Evolutionary conservation across 1,284 basidiomycete genomes (phyloP).

Genomic region (Ganoderma meredithae): DNA sequence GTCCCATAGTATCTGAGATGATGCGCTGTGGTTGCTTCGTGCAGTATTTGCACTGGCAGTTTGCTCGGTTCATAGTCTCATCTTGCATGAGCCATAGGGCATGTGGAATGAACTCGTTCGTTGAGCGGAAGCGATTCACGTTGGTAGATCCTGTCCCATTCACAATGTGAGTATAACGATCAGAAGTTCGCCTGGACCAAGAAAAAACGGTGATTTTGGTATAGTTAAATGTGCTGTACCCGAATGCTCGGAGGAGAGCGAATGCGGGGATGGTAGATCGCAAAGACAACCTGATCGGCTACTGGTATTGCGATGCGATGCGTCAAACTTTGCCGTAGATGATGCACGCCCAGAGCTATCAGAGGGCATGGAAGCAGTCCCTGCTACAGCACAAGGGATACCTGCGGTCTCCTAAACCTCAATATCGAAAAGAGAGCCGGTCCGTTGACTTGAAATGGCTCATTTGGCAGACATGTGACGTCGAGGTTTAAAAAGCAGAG

Average conservation of each 20-base stretch:
- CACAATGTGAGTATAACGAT: background rate
- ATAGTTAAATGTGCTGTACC: no score
- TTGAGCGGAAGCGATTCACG: constrained; percentile 70
- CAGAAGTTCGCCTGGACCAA: background rate
- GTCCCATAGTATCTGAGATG: constrained; percentile 67
- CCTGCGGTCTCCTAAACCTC: background rate
- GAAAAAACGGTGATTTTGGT: no score
- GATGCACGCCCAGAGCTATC: background rate
- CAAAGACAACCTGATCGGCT: background rate
- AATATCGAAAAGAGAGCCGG: background rate
- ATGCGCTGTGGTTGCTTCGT: constrained; percentile 69
- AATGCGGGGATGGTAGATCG: background rate
- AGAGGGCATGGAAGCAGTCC: no score
- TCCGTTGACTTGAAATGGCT: background rate
- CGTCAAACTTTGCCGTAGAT: background rate
- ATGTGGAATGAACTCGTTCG: constrained; percentile 83
- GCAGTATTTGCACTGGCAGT: constrained; percentile 85
- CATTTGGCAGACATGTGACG: no score
- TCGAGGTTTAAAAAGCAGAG: no score
- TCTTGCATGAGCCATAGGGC: constrained; percentile 79
- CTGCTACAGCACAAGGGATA: background rate
- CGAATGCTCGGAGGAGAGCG: background rate
- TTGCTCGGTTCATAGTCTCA: constrained; percentile 50
- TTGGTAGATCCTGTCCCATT: constrained; percentile 49
- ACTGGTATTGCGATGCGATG: background rate